Evolutionary conservation across 75 land plant genomes (phyloP).

Genomic region (Sequoiadendron giganteum): DNA sequence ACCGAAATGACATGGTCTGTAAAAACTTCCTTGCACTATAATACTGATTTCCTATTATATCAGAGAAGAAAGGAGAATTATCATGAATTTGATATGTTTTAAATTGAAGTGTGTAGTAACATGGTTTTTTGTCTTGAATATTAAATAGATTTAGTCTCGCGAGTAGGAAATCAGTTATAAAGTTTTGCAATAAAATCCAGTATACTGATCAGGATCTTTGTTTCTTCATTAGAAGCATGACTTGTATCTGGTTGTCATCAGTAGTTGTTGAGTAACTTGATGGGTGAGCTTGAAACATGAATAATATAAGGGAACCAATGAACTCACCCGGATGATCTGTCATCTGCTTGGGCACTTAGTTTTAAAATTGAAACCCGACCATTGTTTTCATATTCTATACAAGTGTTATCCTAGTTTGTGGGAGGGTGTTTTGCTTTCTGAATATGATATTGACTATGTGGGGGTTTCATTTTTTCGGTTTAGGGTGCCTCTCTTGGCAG

Average conservation of each 20-base stretch:
- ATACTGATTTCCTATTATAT: neutral
- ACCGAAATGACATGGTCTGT: constrained; percentile 88
- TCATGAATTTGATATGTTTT: neutral
- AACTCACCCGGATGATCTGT: neutral
- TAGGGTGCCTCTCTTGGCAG: constrained; percentile 85
- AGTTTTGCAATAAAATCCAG: neutral
- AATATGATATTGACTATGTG: neutral
- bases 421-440: neutral
- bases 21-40: neutral
- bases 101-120: neutral
- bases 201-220: neutral
- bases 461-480: neutral
- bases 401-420: neutral
- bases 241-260: neutral
- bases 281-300: neutral
- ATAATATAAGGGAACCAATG: neutral
- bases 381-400: neutral
- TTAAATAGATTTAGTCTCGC: neutral
- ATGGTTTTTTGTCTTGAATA: neutral
- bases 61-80: neutral
- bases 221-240: neutral
- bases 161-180: neutral
- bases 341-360: neutral
- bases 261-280: neutral
- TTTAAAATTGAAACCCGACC: neutral